phyloP scores from a whole-genome alignment of 208 protist species.

The Acanthamoeba lenticulata region DNA sequence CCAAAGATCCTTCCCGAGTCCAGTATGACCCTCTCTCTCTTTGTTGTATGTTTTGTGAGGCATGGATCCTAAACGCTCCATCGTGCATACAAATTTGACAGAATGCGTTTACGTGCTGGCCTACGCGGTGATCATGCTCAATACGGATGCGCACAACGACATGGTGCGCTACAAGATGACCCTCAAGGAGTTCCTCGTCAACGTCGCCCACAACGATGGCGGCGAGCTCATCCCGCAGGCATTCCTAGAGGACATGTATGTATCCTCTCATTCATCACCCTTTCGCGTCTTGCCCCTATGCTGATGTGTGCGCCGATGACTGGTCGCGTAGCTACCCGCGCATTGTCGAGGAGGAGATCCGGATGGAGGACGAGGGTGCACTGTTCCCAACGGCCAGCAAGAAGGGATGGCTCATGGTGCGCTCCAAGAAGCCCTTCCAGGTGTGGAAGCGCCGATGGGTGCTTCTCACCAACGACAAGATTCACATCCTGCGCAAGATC shows the following conservation, averaged over 20 bases:
- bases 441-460: constrained; percentile 50
- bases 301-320: no score
- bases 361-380: constrained; percentile 90
- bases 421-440: no score
- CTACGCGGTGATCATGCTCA: constrained; percentile 99
- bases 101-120: constrained; percentile 94
- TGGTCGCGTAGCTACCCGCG: constrained; percentile 95
- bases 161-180: constrained; percentile 67
- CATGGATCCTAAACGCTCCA: no score
- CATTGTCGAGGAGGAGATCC: constrained; percentile 93
- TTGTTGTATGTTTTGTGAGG: no score
- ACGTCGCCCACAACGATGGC: constrained; percentile 30
- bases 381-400: no score
- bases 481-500: constrained; percentile 28
- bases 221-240: constrained; percentile 40
- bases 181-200: constrained; percentile 37
- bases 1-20: constrained; percentile 58
- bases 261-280: no score
- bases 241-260: constrained; percentile 1
- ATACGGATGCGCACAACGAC: constrained; percentile 96
- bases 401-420: constrained; percentile 37
- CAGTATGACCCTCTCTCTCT: no score
- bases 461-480: constrained; percentile 53
- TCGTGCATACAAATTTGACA: no score
- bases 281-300: no score